phyloP scores from a whole-genome alignment of 1,284 basidiomycete genomes.

The Ustilago crameri region DNA sequence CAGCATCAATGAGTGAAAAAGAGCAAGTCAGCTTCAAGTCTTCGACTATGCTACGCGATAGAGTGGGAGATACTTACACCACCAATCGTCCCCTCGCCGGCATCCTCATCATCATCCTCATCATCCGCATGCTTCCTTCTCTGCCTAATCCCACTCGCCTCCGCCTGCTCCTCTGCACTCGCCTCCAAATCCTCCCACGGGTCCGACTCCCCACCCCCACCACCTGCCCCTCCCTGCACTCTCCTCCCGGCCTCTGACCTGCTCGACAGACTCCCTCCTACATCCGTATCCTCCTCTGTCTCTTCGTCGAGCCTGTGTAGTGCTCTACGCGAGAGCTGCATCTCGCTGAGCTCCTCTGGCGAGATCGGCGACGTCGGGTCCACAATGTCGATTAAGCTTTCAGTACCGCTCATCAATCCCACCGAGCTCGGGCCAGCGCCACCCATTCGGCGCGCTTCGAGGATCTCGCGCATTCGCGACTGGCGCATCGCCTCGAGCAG shows the following conservation, averaged over 20 bases:
- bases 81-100: conserved; percentile 27
- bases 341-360: conserved; percentile 32
- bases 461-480: conserved; percentile 43
- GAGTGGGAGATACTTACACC: conserved; percentile 17
- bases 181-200: conserved; percentile 44
- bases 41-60: neutral
- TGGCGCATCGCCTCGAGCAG: conserved; percentile 39
- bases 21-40: too few relatives aligned
- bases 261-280: conserved; percentile 19
- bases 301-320: conserved; percentile 61
- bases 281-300: conserved; percentile 63
- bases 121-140: conserved; percentile 1
- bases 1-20: neutral
- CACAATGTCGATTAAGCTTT: conserved; percentile 24
- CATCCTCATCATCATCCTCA: conserved; percentile 15
- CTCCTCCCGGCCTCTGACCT: neutral
- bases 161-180: conserved; percentile 2
- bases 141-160: neutral
- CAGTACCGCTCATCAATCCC: neutral
- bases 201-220: conserved; percentile 34
- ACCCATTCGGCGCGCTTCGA: conserved; percentile 53
- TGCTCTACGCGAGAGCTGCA: conserved; percentile 48
- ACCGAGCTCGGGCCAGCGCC: conserved; percentile 25
- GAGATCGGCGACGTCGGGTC: conserved; percentile 38
- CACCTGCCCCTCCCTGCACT: neutral